Base-by-base conservation (phyloP, 1,284 basidiomycete genomes). In the Grifola frondosa region DNA sequence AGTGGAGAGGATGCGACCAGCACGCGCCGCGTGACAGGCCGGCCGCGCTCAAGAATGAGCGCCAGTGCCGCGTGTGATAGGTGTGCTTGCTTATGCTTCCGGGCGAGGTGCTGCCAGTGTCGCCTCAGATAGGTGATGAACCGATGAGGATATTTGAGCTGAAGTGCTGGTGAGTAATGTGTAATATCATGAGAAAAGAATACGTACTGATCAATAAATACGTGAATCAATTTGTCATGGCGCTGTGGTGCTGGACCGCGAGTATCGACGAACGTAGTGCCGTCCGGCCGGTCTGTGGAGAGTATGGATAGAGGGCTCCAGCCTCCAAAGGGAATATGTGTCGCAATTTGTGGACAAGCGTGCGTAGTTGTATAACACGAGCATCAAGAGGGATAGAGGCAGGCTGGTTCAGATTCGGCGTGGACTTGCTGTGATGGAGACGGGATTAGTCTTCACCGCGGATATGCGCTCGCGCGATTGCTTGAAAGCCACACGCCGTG, bases 121-220 rank as follows among this genome's bases (percentile, higher is more conserved):
- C 73, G 77, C 58, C 77, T 80, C 34, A 86, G 62, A 58, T 82
- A 78, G 21, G 73, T 76, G 15, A 90, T 61, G 45, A 90, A 77
- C 89, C 88, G 52, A 90, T 82, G 32, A 91, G 77, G 56, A 91
- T 90, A 60, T 92, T 92, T 6, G 89, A 91, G 57, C 88, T 91
- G 52, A 15, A 35, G 16, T 35, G 41, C 28, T 40, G 25, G 33
- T 28, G 36, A 30, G 20, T 16, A 35, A 9, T 28, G 15, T 28
- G 24, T 37, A 17, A 37, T 7, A 43, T 37, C 32, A 46, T 12
- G 30, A 40, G 46, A 50, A 43, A 17, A 38, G 34, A 40, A 13
- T 24, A 65, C 57, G 33, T 56, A 91, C 88, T 93, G 88, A 63
- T 94, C 91, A 49, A 94, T 77, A 64, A 92, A 93, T 53, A 93